Percentiles rank a stretch among this genome's conserved stretches.
Conservation (phyloP, 768 basidiomycete species). For the Suillus subalutaceus region DNA sequence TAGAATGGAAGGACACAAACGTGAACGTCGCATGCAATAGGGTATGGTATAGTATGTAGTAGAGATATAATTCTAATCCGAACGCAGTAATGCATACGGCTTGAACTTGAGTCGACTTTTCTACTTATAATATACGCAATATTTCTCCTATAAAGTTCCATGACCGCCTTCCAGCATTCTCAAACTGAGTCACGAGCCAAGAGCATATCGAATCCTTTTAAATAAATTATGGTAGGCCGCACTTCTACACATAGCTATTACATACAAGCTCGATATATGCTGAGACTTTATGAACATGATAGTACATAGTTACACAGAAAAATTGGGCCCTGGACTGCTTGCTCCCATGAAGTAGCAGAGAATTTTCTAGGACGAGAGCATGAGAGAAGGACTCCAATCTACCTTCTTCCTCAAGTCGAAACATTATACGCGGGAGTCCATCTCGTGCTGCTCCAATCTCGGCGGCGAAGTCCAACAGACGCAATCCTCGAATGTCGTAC, state of each 20-base stretch:
- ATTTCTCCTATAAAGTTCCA: background rate
- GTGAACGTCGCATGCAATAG: background rate
- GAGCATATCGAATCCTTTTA: background rate
- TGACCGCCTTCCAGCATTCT: background rate
- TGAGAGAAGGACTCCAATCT: background rate
- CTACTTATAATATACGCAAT: background rate
- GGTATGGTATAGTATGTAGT: background rate
- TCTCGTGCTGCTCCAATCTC: background rate
- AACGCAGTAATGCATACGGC: background rate
- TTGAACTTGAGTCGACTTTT: background rate
- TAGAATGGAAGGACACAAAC: background rate
- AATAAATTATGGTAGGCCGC: background rate
- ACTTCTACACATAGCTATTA: background rate
- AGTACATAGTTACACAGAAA: background rate
- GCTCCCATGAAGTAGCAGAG: background rate
- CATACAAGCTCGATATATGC: background rate
- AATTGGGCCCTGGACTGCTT: background rate
- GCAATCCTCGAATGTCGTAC: background rate
- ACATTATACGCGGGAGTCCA: background rate
- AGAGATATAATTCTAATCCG: background rate
- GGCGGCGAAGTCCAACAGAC: background rate
- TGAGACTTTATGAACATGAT: background rate
- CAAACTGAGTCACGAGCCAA: background rate
- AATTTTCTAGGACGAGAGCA: background rate
- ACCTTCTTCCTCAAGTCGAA: background rate